Evolutionary conservation across 768 basidiomycete species (phyloP), one percentile per base, ranked within the genome.

Genomic region (Sporobolomyces phaffii): DNA sequence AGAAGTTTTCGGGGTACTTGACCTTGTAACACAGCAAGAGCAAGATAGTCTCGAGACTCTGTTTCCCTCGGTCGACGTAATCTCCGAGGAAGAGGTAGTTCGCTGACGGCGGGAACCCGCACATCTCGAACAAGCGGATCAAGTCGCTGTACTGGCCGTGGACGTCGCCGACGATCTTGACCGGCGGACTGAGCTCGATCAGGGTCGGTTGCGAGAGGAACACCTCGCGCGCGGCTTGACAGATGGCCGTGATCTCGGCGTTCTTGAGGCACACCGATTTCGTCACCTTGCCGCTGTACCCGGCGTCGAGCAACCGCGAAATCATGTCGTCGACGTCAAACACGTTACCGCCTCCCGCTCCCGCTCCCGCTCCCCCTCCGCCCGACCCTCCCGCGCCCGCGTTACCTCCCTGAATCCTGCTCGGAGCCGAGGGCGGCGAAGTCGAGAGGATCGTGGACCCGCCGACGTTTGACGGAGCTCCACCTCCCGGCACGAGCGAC

Each of bases 1-100:
- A 98, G 81, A 99, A 98, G 81, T 98, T 98, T 81, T 99, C 96
- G 11, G 96, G 96, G 79, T 93, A 99, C 79, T 98, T 98, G 82
- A 99, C 90, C 83, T 99, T 99, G 85, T 97, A 98, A 79, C 96
- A 98, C 45, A 98, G 82, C 44, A 99, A 82, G 53, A 99, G 84
- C 29, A 98, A 85, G 76, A 99, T 98, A 20, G 96, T 98, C 79
- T 99, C 96, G 66, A 99, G 84, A 75, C 90, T 92, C 80, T 98
- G 94, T 80, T 98, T 98, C 34, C 96, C 96, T 70, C 96, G 83
- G 80, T 99, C 96, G 76, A 99, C 96, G 76, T 99, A 99, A 80
- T 99, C 96, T 48, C 96, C 96, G 48, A 99, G 84, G 82, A 98
- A 99, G 67, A 99, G 89, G 79, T 98, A 99, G 77, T 98, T 98